A percentile compares a stretch with the other conserved stretches of the same genome.
These are phyloP conservation scores for Epichloe baconii DNA, from an alignment of 2,329 filamentous ascomycete species.

Conservation along the genomic window DNA sequence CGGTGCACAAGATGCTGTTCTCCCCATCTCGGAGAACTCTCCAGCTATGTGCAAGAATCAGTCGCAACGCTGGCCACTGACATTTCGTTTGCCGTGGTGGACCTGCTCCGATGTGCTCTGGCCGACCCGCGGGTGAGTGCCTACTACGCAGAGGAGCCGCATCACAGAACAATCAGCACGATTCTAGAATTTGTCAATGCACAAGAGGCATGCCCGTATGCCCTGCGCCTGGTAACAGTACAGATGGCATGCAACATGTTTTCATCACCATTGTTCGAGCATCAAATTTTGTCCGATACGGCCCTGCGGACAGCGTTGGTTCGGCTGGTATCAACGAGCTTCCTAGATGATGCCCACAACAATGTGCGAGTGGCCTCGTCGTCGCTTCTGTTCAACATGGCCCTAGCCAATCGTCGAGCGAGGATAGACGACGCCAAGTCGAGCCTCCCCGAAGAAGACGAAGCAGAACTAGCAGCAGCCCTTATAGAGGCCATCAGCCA, in stretches of 20 bases:
- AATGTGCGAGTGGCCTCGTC: slow-evolving; percentile 72
- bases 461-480: slow-evolving; percentile 72
- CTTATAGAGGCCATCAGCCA: slow-evolving; percentile 58
- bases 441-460: slow-evolving; percentile 51
- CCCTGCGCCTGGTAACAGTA: slow-evolving; percentile 67
- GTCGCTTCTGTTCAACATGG: slow-evolving; percentile 72
- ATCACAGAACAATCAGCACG: slow-evolving; percentile 47
- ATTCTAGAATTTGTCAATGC: slow-evolving; percentile 48
- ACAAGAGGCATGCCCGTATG: slow-evolving; percentile 55
- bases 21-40: slow-evolving; percentile 56
- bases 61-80: slow-evolving; percentile 46
- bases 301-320: slow-evolving; percentile 46
- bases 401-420: slow-evolving; percentile 53
- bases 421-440: slow-evolving; percentile 45
- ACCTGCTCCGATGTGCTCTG: slow-evolving; percentile 68
- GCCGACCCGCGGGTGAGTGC: slow-evolving; percentile 67
- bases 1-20: slow-evolving; percentile 49
- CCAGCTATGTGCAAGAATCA: slow-evolving; percentile 43
- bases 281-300: slow-evolving; percentile 42
- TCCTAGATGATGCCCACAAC: slow-evolving; percentile 62
- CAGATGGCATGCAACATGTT: slow-evolving; percentile 82
- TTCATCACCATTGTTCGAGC: slow-evolving; percentile 56
- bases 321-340: slow-evolving; percentile 58
- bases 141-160: slow-evolving; percentile 66
- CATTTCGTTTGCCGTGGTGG: slow-evolving; percentile 67